Conservation (phyloP, 1,139 yeast species). For the Taphrina communis region DNA sequence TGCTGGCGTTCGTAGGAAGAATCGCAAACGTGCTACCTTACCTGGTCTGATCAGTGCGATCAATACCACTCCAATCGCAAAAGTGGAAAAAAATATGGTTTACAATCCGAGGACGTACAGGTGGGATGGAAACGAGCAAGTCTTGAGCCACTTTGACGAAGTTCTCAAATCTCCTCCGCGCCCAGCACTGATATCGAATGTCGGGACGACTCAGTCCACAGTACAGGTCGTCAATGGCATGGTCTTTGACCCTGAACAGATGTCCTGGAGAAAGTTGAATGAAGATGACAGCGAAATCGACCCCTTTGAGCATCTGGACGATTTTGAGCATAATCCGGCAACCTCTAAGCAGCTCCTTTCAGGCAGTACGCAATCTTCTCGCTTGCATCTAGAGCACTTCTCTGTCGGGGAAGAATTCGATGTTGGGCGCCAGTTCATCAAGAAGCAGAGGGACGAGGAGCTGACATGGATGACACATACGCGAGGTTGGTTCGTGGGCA, state of each 20-base stretch:
- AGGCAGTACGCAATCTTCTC: neutral
- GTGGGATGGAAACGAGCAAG: conserved; percentile 77
- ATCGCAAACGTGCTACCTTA: neutral
- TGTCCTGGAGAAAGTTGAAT: conserved; percentile 60
- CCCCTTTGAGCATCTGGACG: conserved; percentile 63
- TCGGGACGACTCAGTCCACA: conserved; percentile 47
- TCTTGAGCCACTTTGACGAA: conserved; percentile 59
- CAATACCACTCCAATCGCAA: conserved; percentile 38
- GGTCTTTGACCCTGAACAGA: conserved; percentile 65
- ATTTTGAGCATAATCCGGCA: conserved; percentile 47
- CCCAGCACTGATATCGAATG: conserved; percentile 53
- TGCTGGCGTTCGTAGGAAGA: neutral
- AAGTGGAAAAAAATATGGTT: conserved; percentile 56
- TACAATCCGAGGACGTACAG: conserved; percentile 60
- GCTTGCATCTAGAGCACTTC: conserved; percentile 41
- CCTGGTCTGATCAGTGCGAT: conserved; percentile 28
- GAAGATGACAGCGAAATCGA: conserved; percentile 55
- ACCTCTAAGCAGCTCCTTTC: conserved; percentile 6
- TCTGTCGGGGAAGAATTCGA: conserved; percentile 56
- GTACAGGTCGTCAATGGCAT: conserved; percentile 59
- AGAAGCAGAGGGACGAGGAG: conserved; percentile 60
- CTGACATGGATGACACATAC: conserved; percentile 59
- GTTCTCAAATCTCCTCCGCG: conserved; percentile 46
- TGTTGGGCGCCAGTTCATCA: conserved; percentile 55
- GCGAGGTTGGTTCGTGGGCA: conserved; percentile 59